These are phyloP conservation scores for Helotiales sp. DNA, from an alignment of 2,329 filamentous ascomycete genomes.

Conservation along the genomic window DNA sequence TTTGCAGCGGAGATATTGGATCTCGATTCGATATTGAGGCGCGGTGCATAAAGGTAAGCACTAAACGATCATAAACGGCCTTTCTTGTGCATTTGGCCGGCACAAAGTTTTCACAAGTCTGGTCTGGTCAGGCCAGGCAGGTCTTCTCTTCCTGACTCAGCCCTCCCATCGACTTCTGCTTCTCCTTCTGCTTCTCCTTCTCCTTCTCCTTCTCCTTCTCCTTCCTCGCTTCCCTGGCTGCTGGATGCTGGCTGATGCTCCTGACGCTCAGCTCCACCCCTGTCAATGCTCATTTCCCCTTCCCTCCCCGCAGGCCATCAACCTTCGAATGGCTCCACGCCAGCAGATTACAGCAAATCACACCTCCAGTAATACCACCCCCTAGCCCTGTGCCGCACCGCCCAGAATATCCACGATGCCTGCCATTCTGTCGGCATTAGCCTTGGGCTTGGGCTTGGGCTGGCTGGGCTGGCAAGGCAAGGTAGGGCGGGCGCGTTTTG, in stretches of 20 bases:
- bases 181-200: too few relatives aligned
- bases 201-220: too few relatives aligned
- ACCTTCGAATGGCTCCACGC: not conserved
- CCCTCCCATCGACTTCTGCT: not conserved
- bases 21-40: not conserved
- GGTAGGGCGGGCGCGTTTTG: not conserved
- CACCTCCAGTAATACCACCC: not conserved
- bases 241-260: too few relatives aligned
- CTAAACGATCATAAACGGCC: not conserved
- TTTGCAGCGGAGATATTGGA: not conserved
- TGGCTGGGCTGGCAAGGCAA: not conserved
- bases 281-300: conserved; percentile 8
- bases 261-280: not conserved
- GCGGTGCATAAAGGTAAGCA: not conserved
- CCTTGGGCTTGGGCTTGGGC: too few relatives aligned
- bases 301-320: conserved; percentile 2
- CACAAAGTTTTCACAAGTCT: not conserved
- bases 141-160: not conserved
- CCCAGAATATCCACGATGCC: conserved; percentile 14
- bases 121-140: not conserved
- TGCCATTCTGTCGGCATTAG: not conserved
- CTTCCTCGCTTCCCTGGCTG: not conserved
- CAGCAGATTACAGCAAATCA: conserved; percentile 1
- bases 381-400: not conserved
- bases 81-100: not conserved